Base-by-base conservation (phyloP, 805 yeast species). In the Millerago galiae region DNA sequence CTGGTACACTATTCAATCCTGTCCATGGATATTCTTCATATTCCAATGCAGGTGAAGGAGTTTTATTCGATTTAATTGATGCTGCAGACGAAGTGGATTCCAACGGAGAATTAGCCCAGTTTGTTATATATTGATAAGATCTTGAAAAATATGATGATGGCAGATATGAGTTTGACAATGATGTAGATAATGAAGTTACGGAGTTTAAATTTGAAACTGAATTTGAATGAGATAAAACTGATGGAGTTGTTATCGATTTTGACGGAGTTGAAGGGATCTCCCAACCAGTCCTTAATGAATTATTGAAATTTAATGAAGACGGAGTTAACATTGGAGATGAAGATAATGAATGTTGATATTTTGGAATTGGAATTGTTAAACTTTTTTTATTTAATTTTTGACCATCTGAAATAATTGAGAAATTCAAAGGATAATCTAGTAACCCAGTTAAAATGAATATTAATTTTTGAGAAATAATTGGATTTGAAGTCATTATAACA, bases 381-480 rank as follows among this genome's bases (percentile, higher is more conserved):
- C 11, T 16, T 18, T 26, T 25, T 36, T 28, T 36, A 30, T 28
- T 34, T 14, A 24, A 40, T 27, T 15, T 21, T 24, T 17, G 10
- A 5, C 8, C 9, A 3, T 21, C 18, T 37, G 41, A 35, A 7
- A 24, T 8, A 4, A 33, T 10, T 6, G 35, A 15, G 6, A 59
- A 53, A 3, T 50, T 44, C 35, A 54, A 49, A 8, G 60, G 53
- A 18, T 59, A 67, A 29, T 75, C 71, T 14, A 78, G 56, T 21
- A 78, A 44, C 0, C 77, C 82, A 41, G 75, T 68, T 8, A 78
- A 47, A 8, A 78, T 71, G 43, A 75, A 77, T 0, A 77, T 62
- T 42, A 78, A 59, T 52, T 77, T 77, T 50, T 77, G 79, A 2
- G 83, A 81, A 9, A 78, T 79, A 8, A 72, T 72, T 29, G 79